Evolutionary conservation across 2,329 filamentous ascomycete species (phyloP).

Genomic region (Phyllosticta paracitricarpa): DNA sequence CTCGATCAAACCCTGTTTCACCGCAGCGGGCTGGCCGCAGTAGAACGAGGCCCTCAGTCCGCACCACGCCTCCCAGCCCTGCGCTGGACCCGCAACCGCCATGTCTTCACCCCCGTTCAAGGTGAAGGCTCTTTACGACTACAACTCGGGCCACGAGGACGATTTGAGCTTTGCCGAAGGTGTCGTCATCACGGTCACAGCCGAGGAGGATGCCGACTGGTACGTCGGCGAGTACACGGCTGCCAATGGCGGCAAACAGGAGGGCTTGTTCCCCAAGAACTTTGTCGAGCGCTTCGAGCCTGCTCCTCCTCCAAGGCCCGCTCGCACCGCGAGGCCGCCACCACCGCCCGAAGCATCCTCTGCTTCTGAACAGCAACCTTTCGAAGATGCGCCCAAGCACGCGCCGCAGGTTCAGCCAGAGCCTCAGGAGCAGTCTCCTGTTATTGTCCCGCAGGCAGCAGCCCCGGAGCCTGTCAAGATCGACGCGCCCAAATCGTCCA

Average conservation of each 20-base stretch:
- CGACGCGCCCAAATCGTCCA: constrained; percentile 10
- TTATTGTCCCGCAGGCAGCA: background rate
- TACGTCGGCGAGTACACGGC: constrained; percentile 82
- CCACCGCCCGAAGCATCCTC: constrained; percentile 25
- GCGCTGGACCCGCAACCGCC: constrained; percentile 3
- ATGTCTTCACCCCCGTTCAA: constrained; percentile 49
- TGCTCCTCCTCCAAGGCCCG: constrained; percentile 75
- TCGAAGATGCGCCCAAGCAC: constrained; percentile 1
- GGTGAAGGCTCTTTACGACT: constrained; percentile 94
- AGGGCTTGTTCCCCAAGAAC: constrained; percentile 90
- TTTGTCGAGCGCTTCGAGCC: constrained; percentile 97
- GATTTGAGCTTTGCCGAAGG: constrained; percentile 79
- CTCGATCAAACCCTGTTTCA: background rate
- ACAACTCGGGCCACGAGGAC: constrained; percentile 85
- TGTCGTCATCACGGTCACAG: constrained; percentile 88
- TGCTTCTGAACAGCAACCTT: constrained; percentile 12
- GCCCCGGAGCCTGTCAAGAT: constrained; percentile 1
- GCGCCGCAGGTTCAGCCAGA: background rate
- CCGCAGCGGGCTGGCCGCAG: background rate
- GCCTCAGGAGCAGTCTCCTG: constrained; percentile 1
- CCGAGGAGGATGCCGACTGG: constrained; percentile 89
- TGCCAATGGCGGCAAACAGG: constrained; percentile 59
- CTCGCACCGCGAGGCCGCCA: constrained; percentile 50
- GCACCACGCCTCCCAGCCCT: background rate
- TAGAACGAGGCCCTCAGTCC: background rate